A percentile compares a stretch with the other conserved stretches of the same genome.
These are phyloP conservation scores for Coemansia sp. DNA, from an alignment of 192 early-diverging fungal genomes.

Conservation along the genomic window DNA sequence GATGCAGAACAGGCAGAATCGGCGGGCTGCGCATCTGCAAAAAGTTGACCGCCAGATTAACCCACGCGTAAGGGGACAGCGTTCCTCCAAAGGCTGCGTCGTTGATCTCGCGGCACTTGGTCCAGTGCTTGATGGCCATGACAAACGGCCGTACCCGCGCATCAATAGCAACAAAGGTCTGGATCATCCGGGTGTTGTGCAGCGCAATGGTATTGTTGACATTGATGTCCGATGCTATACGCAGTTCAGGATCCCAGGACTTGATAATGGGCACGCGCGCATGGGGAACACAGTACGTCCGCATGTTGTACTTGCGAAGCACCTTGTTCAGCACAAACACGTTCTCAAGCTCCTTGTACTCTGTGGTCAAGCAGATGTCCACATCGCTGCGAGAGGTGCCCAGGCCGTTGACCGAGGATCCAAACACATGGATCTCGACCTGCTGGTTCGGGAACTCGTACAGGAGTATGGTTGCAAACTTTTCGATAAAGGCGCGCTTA, in stretches of 20 bases:
- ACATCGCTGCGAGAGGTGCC: constrained; percentile 84
- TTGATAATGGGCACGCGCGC: constrained; percentile 95
- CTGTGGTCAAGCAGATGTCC: constrained; percentile 89
- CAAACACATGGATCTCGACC: constrained; percentile 84
- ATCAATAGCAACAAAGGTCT: constrained; percentile 86
- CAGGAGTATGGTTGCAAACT: constrained; percentile 77
- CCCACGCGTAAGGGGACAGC: constrained; percentile 93
- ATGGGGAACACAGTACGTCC: constrained; percentile 71
- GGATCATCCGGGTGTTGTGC: constrained; percentile 86
- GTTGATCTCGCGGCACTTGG: constrained; percentile 79
- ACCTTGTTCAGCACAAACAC: constrained; percentile 72
- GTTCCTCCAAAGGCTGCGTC: constrained; percentile 94
- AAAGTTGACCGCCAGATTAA: constrained; percentile 89
- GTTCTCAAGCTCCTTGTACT: constrained; percentile 72
- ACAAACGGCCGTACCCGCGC: constrained; percentile 83
- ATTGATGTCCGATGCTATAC: constrained; percentile 89
- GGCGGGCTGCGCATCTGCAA: constrained; percentile 87
- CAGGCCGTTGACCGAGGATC: constrained; percentile 88
- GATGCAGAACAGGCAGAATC: constrained; percentile 84
- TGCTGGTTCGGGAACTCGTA: constrained; percentile 79
- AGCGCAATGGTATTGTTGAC: constrained; percentile 91
- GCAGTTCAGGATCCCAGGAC: constrained; percentile 85
- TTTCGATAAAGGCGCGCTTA: constrained; percentile 68
- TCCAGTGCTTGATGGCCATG: constrained; percentile 95
- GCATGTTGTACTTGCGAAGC: constrained; percentile 81